Percentiles rank a stretch among this genome's conserved stretches.
These are phyloP conservation scores for Musa schizocarpa DNA, from an alignment of 176 grass and related monocot species.

Conservation along the genomic window DNA sequence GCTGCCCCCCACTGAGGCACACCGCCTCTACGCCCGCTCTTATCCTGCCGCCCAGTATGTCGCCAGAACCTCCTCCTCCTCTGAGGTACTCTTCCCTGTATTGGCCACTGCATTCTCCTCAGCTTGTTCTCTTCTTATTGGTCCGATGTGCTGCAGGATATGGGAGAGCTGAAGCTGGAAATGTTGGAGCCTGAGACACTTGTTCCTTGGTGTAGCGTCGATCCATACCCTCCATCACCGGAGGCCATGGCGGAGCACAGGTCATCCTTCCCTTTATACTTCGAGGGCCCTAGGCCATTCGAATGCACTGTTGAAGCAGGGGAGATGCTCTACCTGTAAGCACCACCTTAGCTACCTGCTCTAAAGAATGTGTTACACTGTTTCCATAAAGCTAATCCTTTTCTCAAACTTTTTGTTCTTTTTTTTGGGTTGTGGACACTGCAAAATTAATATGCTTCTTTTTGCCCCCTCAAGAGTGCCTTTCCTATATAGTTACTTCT, in stretches of 20 bases:
- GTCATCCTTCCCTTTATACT: constrained; percentile 62
- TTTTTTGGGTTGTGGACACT: too few species aligned
- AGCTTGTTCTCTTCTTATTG: background rate
- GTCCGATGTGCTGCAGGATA: constrained; percentile 17
- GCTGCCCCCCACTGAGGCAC: constrained; percentile 70
- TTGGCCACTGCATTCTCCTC: background rate
- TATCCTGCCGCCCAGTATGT: constrained; percentile 60
- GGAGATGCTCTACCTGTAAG: constrained; percentile 85
- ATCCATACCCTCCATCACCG: constrained; percentile 50
- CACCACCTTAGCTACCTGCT: background rate
- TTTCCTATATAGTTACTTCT: background rate
- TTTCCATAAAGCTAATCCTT: constrained; percentile 2
- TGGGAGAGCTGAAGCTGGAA: constrained; percentile 34
- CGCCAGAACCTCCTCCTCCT: background rate
- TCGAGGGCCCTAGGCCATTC: constrained; percentile 58
- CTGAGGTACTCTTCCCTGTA: background rate
- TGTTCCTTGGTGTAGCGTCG: constrained; percentile 88
- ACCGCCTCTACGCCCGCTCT: constrained; percentile 65
- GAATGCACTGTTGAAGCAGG: constrained; percentile 72
- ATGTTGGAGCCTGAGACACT: constrained; percentile 43
- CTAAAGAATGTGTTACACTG: background rate
- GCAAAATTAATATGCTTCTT: too few species aligned
- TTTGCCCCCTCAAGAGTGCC: background rate
- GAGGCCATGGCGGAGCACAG: constrained; percentile 43
- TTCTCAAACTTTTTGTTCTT: background rate